Conservation (phyloP, 148 eudicot species). For the Cornus florida region DNA sequence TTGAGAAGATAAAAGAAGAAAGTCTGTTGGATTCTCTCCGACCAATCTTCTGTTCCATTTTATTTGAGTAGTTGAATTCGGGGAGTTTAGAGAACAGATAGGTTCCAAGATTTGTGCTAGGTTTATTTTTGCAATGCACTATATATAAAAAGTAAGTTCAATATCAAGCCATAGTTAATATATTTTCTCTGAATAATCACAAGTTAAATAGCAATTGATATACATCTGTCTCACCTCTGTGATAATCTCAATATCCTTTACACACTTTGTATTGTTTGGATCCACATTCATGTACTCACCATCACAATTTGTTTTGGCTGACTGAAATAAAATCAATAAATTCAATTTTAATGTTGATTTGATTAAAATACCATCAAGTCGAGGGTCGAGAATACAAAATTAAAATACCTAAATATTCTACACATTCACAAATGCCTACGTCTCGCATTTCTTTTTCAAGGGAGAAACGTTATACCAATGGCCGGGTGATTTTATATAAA, state of each 20-base stretch:
- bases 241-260: neutral
- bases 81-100: conserved; percentile 14
- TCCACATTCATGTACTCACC: conserved; percentile 10
- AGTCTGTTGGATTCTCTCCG: conserved; percentile 2
- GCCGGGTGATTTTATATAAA: no score
- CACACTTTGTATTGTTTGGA: conserved; percentile 13
- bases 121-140: conserved; percentile 28
- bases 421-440: no score
- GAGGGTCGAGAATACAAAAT: no score
- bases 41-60: conserved; percentile 9
- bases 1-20: conserved; percentile 1
- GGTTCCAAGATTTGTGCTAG: conserved; percentile 31
- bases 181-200: no score
- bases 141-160: neutral
- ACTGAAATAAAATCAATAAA: conserved; percentile 9
- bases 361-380: no score
- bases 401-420: no score
- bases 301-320: conserved; percentile 16
- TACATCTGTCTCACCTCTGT: neutral
- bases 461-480: no score
- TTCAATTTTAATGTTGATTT: no score
- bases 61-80: neutral
- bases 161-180: neutral
- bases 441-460: no score
- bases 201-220: no score